Percentiles rank a stretch among this genome's conserved stretches.
Evolutionary conservation across 2,329 filamentous ascomycete genomes (phyloP).

Genomic region (Penicillium sp.): DNA sequence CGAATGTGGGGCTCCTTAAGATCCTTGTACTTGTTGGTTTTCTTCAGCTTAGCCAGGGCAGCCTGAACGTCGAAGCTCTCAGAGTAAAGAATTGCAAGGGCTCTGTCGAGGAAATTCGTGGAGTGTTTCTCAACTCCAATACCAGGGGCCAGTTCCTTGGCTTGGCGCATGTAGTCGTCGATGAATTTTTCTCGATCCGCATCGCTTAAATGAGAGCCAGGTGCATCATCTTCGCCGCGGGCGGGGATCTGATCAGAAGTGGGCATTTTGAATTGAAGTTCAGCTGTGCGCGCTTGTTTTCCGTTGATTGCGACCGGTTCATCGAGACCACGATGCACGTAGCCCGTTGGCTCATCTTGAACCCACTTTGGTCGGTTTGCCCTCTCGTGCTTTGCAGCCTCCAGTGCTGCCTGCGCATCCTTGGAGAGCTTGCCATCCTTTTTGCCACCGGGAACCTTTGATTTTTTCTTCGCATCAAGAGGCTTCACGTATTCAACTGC

Average conservation of each 20-base stretch:
- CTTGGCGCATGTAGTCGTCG: slow-evolving; percentile 72
- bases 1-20: slow-evolving; percentile 83
- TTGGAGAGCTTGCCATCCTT: slow-evolving; percentile 73
- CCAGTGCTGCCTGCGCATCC: slow-evolving; percentile 73
- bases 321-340: slow-evolving; percentile 81
- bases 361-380: slow-evolving; percentile 90
- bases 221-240: slow-evolving; percentile 45
- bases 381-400: slow-evolving; percentile 75
- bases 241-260: slow-evolving; percentile 50
- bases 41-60: slow-evolving; percentile 68
- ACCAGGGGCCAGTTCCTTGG: slow-evolving; percentile 62
- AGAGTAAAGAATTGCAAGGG: slow-evolving; percentile 69
- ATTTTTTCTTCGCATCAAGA: slow-evolving; percentile 77
- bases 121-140: slow-evolving; percentile 72
- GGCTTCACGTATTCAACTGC: slow-evolving; percentile 90
- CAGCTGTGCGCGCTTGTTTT: slow-evolving; percentile 72
- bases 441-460: slow-evolving; percentile 63
- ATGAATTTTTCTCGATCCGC: slow-evolving; percentile 59
- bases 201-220: slow-evolving; percentile 36
- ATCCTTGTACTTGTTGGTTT: slow-evolving; percentile 64
- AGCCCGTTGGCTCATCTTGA: slow-evolving; percentile 85
- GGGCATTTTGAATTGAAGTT: slow-evolving; percentile 76
- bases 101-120: slow-evolving; percentile 86
- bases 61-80: slow-evolving; percentile 69
- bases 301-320: slow-evolving; percentile 59